phyloP scores from a whole-genome alignment of 768 basidiomycete species.

The Goffeauzyma gilvescens region DNA sequence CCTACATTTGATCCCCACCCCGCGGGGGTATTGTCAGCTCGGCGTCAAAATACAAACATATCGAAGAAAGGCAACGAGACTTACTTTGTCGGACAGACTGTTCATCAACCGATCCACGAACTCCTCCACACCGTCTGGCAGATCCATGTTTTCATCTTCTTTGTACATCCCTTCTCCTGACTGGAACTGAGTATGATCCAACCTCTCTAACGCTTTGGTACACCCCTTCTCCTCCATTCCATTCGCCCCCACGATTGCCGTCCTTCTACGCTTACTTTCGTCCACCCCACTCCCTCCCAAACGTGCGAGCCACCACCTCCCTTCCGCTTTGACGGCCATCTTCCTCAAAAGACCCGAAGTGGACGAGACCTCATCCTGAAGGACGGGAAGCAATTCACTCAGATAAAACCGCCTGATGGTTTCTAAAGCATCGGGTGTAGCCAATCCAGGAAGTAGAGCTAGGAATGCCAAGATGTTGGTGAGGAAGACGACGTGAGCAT shows the following conservation, averaged over 20 bases:
- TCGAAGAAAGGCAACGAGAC: too few species aligned
- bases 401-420: too few species aligned
- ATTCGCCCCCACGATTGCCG: conserved; percentile 16
- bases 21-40: too few species aligned
- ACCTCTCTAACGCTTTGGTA: conserved; percentile 27
- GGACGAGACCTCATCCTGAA: not conserved
- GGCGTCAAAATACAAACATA: too few species aligned
- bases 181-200: conserved; percentile 11
- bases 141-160: conserved; percentile 36
- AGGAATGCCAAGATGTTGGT: conserved; percentile 8
- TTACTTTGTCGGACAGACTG: conserved; percentile 61
- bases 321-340: conserved; percentile 25
- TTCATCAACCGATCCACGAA: conserved; percentile 54
- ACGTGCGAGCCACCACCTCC: conserved; percentile 25
- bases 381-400: too few species aligned
- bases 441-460: conserved; percentile 2
- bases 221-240: conserved; percentile 33
- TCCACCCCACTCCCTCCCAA: not conserved
- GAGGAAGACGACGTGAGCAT: not conserved
- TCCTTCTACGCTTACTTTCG: not conserved
- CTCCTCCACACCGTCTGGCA: conserved; percentile 60
- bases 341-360: conserved; percentile 16
- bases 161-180: not conserved
- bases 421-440: not conserved
- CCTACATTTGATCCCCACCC: conserved; percentile 39